These are phyloP conservation scores for Paecilomyces fulvus DNA, from an alignment of 2,329 filamentous ascomycete genomes.

Conservation along the genomic window DNA sequence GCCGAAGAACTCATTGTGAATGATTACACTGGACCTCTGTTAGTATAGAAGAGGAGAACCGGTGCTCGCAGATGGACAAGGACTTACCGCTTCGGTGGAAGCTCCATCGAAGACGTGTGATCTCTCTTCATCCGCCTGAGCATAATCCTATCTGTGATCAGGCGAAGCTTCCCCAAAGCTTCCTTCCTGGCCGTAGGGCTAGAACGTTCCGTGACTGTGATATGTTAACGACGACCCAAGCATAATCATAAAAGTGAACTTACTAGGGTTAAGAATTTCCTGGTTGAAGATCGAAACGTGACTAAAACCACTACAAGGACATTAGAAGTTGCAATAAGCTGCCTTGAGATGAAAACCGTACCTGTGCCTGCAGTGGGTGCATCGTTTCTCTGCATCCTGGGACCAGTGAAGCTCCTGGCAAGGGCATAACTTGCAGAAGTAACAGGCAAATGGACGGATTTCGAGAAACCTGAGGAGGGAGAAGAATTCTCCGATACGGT, in stretches of 20 bases:
- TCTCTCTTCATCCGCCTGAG: slow-evolving; percentile 89
- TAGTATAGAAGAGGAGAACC: slow-evolving; percentile 1
- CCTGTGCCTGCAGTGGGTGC: slow-evolving; percentile 58
- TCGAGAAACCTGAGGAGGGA: slow-evolving; percentile 88
- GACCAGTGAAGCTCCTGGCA: slow-evolving; percentile 81
- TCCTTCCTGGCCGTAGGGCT: slow-evolving; percentile 48
- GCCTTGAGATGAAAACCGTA: slow-evolving; percentile 9
- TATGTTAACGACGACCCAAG: slow-evolving; percentile 42
- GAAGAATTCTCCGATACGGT: slow-evolving; percentile 95
- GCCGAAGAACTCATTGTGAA: slow-evolving; percentile 93
- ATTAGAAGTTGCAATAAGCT: slow-evolving; percentile 8
- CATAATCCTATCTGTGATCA: slow-evolving; percentile 92
- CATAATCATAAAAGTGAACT: slow-evolving; percentile 6
- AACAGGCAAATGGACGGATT: slow-evolving; percentile 79
- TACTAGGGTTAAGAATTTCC: slow-evolving; percentile 75
- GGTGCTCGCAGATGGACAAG: background rate
- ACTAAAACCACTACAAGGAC: slow-evolving; percentile 44
- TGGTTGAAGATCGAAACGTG: slow-evolving; percentile 86
- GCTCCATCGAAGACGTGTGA: slow-evolving; percentile 87
- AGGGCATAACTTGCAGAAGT: slow-evolving; percentile 80
- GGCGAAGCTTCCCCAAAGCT: slow-evolving; percentile 72
- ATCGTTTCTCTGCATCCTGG: slow-evolving; percentile 63
- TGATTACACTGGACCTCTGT: slow-evolving; percentile 51
- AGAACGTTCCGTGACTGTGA: slow-evolving; percentile 49
- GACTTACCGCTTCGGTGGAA: slow-evolving; percentile 73